Evolutionary conservation across 805 yeast species (phyloP).

Genomic region (Saturnispora sanitii): DNA sequence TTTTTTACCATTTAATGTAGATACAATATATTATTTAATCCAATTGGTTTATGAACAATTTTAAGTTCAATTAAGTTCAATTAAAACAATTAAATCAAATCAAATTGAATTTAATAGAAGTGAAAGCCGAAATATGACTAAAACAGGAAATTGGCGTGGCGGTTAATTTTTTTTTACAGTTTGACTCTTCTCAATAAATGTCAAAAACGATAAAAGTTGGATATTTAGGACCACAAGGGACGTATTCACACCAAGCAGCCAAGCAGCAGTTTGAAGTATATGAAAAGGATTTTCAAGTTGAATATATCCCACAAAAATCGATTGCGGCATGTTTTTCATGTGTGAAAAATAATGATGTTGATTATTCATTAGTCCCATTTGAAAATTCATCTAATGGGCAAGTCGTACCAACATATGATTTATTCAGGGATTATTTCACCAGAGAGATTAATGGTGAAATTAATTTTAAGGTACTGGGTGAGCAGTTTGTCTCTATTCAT

Average conservation of each 20-base stretch:
- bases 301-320: constrained; percentile 30
- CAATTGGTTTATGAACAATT: no score
- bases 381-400: constrained; percentile 95
- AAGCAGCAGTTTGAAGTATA: constrained; percentile 28
- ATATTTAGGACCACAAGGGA: constrained; percentile 84
- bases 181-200: not conserved
- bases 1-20: no score
- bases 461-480: constrained; percentile 51
- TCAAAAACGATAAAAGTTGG: constrained; percentile 38
- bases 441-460: constrained; percentile 20
- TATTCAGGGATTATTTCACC: constrained; percentile 59
- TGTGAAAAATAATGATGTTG: constrained; percentile 37
- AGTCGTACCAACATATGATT: constrained; percentile 77
- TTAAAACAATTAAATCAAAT: no score
- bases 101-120: no score
- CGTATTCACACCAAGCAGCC: constrained; percentile 84
- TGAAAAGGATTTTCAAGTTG: constrained; percentile 14
- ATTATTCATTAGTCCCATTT: constrained; percentile 74
- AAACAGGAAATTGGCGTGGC: not conserved
- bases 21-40: no score
- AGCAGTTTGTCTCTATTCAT: constrained; percentile 72
- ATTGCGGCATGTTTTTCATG: constrained; percentile 56
- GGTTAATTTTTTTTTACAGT: not conserved
- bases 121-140: no score
- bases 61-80: no score